These are phyloP conservation scores for Heliamphora pulchella DNA, from an alignment of 179 eudicot species.

Conservation along the genomic window DNA sequence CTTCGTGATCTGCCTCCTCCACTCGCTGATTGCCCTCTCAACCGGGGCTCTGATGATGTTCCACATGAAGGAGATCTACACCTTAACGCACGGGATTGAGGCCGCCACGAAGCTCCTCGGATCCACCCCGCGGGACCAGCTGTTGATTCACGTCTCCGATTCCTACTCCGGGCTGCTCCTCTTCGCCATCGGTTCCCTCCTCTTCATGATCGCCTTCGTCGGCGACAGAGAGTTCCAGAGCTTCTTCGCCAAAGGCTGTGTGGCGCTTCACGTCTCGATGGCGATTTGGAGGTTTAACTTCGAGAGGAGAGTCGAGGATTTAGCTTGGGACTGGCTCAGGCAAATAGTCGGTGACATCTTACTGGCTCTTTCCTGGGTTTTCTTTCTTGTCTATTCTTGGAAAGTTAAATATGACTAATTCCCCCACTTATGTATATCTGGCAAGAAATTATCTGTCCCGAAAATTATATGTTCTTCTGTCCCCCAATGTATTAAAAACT, in stretches of 20 bases:
- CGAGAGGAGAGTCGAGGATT: conserved; percentile 33
- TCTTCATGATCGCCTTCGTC: conserved; percentile 38
- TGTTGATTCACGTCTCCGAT: conserved; percentile 30
- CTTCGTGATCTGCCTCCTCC: conserved; percentile 34
- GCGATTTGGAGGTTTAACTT: conserved; percentile 36
- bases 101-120: conserved; percentile 30
- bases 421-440: not conserved
- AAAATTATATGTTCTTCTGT: too few relatives aligned
- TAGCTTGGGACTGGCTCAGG: conserved; percentile 33
- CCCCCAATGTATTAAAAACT: too few relatives aligned
- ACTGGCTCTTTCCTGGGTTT: conserved; percentile 34
- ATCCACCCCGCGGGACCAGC: conserved; percentile 34
- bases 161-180: conserved; percentile 38
- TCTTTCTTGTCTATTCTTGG: conserved; percentile 36
- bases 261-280: conserved; percentile 28
- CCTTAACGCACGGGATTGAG: conserved; percentile 33
- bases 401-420: conserved; percentile 33
- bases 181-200: conserved; percentile 28
- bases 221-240: conserved; percentile 35
- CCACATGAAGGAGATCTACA: conserved; percentile 30
- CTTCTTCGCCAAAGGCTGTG: conserved; percentile 43
- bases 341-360: conserved; percentile 28
- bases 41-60: conserved; percentile 39
- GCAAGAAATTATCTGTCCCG: too few relatives aligned
- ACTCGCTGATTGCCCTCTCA: conserved; percentile 26